These are phyloP conservation scores for Hirschioporus abietinus DNA, from an alignment of 768 basidiomycete species.

Conservation along the genomic window DNA sequence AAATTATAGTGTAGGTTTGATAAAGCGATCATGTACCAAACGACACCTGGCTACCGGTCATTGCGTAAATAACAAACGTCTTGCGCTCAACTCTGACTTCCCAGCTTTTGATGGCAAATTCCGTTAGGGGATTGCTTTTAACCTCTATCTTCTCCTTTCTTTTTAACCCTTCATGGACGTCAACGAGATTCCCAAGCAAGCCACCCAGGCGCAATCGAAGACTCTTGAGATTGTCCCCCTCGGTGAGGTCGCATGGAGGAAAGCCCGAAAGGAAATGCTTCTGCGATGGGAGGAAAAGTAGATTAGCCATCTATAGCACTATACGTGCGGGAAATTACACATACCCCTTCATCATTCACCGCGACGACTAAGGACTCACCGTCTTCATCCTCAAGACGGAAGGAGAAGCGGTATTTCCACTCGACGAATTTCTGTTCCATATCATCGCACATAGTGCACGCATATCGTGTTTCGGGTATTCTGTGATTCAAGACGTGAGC, in stretches of 20 bases:
- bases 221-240: constrained; percentile 29
- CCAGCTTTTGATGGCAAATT: constrained; percentile 1
- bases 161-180: constrained; percentile 28
- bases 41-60: not conserved
- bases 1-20: not conserved
- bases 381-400: constrained; percentile 47
- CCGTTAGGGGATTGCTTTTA: not conserved
- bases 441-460: constrained; percentile 51
- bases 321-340: constrained; percentile 8
- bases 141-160: not conserved
- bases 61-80: not conserved
- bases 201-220: constrained; percentile 39
- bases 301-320: constrained; percentile 16
- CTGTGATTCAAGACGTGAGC: constrained; percentile 26
- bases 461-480: constrained; percentile 33
- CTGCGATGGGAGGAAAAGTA: not conserved
- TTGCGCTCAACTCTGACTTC: not conserved
- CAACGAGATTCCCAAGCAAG: constrained; percentile 42
- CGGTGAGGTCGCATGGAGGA: constrained; percentile 36
- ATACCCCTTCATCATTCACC: constrained; percentile 42
- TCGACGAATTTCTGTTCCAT: constrained; percentile 44
- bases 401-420: constrained; percentile 42
- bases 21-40: not conserved
- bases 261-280: constrained; percentile 20
- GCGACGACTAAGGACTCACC: constrained; percentile 39